A percentile compares a stretch with the other conserved stretches of the same genome.
Evolutionary conservation across 345 rosid genomes (phyloP).

Genomic region (Pugionium cornutum): DNA sequence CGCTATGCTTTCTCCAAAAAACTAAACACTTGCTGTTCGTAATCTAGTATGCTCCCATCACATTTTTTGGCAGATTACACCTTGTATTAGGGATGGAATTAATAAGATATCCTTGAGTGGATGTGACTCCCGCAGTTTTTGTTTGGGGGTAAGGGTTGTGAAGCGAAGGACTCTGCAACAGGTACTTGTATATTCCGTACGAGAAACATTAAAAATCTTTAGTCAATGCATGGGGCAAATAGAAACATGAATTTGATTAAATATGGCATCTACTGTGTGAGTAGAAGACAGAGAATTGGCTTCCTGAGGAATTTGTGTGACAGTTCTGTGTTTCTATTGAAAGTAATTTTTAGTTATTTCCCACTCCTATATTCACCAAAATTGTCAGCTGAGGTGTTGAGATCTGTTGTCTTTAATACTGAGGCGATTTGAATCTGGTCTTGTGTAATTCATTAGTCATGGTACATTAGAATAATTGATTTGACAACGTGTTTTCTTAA

Average conservation of each 20-base stretch:
- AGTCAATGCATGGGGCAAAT: not conserved
- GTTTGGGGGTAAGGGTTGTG: slow-evolving; percentile 85
- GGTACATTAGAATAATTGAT: not conserved
- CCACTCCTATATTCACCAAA: not conserved
- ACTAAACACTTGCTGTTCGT: not conserved
- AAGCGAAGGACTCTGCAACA: slow-evolving; percentile 76
- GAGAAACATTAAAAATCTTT: not conserved
- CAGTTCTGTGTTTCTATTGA: not conserved
- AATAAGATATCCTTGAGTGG: slow-evolving; percentile 78
- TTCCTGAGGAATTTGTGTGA: not conserved
- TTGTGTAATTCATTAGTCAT: not conserved
- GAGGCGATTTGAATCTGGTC: not conserved
- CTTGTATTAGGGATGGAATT: slow-evolving; percentile 68
- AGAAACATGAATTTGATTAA: not conserved
- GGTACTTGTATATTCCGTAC: slow-evolving; percentile 45
- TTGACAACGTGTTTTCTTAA: not conserved
- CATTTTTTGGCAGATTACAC: slow-evolving; percentile 61
- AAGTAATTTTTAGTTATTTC: not conserved
- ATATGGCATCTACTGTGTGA: slow-evolving; percentile 8
- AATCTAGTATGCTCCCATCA: not conserved
- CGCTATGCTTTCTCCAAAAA: slow-evolving; percentile 1
- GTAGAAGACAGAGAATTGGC: slow-evolving; percentile 11
- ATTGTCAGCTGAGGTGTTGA: not conserved
- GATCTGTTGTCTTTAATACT: slow-evolving; percentile 7
- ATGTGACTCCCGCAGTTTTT: slow-evolving; percentile 84